Evolutionary conservation across 768 basidiomycete species (phyloP).

Genomic region (Pisolithus microcarpus): DNA sequence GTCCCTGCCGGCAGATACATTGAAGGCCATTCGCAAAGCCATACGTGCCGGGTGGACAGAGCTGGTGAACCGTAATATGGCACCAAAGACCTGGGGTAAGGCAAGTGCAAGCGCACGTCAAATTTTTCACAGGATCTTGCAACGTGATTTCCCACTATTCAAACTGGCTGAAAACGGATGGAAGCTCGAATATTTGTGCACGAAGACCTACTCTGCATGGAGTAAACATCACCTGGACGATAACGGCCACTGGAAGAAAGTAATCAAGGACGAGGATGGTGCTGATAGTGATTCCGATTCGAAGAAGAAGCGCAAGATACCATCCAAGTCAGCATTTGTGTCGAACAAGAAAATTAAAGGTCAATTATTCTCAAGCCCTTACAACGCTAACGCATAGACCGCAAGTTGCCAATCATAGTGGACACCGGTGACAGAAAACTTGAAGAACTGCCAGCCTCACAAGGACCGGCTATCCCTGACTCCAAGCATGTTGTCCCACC

Average conservation of each 20-base stretch:
- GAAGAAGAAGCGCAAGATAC: not conserved
- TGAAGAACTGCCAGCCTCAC: not conserved
- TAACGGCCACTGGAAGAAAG: not conserved
- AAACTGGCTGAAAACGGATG: slow-evolving; percentile 3
- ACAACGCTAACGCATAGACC: not conserved
- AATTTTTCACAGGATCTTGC: not conserved
- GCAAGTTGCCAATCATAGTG: not conserved
- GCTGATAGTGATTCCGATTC: not conserved
- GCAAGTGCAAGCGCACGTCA: not conserved
- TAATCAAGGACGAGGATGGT: not conserved
- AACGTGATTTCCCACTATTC: not conserved
- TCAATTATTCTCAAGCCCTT: not conserved
- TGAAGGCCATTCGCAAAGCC: not conserved
- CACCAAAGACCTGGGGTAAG: slow-evolving; percentile 1
- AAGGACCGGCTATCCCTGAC: no score
- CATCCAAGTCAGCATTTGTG: not conserved
- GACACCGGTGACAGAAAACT: not conserved
- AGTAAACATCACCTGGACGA: not conserved
- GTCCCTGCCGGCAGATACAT: not conserved
- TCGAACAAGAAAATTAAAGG: not conserved
- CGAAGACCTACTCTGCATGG: not conserved
- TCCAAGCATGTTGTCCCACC: no score
- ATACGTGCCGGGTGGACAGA: slow-evolving; percentile 3
- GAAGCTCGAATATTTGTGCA: slow-evolving; percentile 2
- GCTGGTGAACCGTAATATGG: not conserved